A percentile compares a stretch with the other conserved stretches of the same genome.
Evolutionary conservation across 2,329 filamentous ascomycete genomes (phyloP).

Genomic region (Verruconis gallopava): DNA sequence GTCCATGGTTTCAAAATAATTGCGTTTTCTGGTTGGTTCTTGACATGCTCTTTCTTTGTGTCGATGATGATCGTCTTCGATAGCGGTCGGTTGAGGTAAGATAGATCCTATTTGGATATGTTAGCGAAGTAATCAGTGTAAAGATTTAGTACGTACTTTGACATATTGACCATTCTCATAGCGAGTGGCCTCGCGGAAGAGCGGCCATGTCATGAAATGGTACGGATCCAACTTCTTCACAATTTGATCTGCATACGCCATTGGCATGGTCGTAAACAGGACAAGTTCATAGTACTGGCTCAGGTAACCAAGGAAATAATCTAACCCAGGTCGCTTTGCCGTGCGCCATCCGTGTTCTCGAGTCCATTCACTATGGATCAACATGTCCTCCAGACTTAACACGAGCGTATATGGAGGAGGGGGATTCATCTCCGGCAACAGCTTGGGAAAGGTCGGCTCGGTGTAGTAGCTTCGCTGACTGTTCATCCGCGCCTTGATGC

Average conservation of each 20-base stretch:
- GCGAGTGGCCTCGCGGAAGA: conserved; percentile 92
- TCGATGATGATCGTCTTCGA: conserved; percentile 94
- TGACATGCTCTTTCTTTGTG: conserved; percentile 68
- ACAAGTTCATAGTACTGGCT: conserved; percentile 98
- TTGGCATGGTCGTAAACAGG: conserved; percentile 82
- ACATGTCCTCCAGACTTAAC: conserved; percentile 80
- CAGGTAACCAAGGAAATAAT: conserved; percentile 95
- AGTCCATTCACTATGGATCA: conserved; percentile 90
- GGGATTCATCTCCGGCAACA: conserved; percentile 61
- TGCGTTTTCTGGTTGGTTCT: conserved; percentile 90
- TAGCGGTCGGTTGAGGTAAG: conserved; percentile 89
- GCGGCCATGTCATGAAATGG: conserved; percentile 86
- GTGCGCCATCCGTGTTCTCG: conserved; percentile 90
- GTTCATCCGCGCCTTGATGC: conserved; percentile 59
- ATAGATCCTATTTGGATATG: conserved; percentile 58
- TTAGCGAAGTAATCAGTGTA: conserved; percentile 16
- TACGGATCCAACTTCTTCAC: conserved; percentile 90
- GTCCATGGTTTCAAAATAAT: conserved; percentile 86
- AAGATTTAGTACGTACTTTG: conserved; percentile 62
- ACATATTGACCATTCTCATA: conserved; percentile 94
- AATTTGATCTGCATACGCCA: conserved; percentile 71
- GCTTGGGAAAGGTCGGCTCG: conserved; percentile 86
- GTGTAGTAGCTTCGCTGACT: conserved; percentile 85
- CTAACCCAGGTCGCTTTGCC: conserved; percentile 85
- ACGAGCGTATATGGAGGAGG: conserved; percentile 83